Conservation (phyloP, 306 rosid genomes). For the Cucurbita pepo region DNA sequence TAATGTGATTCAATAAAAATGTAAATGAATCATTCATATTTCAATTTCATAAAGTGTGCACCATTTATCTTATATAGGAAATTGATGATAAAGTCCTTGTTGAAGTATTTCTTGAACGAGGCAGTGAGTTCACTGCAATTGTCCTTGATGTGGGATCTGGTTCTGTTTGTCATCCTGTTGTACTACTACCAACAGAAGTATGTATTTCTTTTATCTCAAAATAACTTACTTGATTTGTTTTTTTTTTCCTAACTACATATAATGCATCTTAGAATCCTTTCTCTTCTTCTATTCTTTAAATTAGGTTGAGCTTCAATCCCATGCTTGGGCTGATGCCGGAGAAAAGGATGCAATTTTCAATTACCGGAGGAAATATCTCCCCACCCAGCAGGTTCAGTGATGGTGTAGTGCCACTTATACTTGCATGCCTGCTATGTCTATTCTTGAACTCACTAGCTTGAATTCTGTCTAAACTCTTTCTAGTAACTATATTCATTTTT, state of each 20-base stretch:
- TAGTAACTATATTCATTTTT: not conserved
- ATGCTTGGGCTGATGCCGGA: constrained; percentile 37
- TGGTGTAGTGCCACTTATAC: not conserved
- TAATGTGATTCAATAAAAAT: not conserved
- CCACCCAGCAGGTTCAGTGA: constrained; percentile 75
- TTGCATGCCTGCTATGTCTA: not conserved
- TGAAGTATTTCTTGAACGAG: constrained; percentile 88
- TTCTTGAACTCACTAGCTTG: not conserved
- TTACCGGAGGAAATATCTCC: constrained; percentile 89
- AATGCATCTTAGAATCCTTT: not conserved
- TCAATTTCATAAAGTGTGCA: constrained; percentile 7
- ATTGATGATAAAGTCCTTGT: constrained; percentile 69
- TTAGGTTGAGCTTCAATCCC: constrained; percentile 77
- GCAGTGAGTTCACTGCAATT: constrained; percentile 90
- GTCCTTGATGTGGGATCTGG: constrained; percentile 86
- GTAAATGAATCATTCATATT: not conserved
- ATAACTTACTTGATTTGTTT: not conserved
- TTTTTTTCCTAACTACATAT: not conserved
- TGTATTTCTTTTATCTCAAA: not conserved
- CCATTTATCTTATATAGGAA: constrained; percentile 38
- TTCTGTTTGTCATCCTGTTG: constrained; percentile 61
- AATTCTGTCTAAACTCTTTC: not conserved
- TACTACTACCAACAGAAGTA: constrained; percentile 85
- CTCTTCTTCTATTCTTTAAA: constrained; percentile 8
- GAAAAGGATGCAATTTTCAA: constrained; percentile 96